Percentiles rank a stretch among this genome's conserved stretches.
These are phyloP conservation scores for Calophaca sinica DNA, from an alignment of 306 rosid genomes.

Conservation along the genomic window DNA sequence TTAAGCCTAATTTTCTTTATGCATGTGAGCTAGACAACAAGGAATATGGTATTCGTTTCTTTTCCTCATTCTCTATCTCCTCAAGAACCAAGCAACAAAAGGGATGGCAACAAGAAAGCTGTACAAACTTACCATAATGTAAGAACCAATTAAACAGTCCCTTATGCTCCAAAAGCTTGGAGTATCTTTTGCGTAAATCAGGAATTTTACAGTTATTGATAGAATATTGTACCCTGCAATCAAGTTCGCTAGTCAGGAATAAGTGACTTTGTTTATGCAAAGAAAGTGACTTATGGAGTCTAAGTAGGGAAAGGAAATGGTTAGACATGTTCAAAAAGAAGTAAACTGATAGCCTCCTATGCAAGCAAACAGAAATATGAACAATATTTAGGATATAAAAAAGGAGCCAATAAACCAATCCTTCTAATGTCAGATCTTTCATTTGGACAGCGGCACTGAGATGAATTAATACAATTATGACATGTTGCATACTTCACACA, in stretches of 20 bases:
- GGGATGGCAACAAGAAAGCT: neutral
- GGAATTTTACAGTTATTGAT: neutral
- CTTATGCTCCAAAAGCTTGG: neutral
- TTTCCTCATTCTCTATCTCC: neutral
- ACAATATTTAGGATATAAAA: neutral
- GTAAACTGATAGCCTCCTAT: neutral
- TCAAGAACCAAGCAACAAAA: conserved; percentile 3
- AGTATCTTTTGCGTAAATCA: conserved; percentile 1
- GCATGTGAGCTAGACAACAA: neutral
- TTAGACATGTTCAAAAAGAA: neutral
- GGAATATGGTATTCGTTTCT: neutral
- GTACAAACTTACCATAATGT: conserved; percentile 27
- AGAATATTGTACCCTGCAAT: neutral
- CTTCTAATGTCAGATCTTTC: neutral
- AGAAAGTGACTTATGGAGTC: neutral
- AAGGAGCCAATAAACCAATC: neutral
- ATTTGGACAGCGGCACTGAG: neutral
- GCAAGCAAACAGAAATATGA: neutral
- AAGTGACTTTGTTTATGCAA: neutral
- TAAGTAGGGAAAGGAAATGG: neutral
- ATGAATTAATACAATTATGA: neutral
- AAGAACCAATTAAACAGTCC: conserved; percentile 1
- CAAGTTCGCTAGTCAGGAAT: neutral
- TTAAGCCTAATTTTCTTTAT: neutral
- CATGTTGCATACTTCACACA: neutral